Evolutionary conservation across 164 flowering plant species (phyloP).

Genomic region (Malania oleifera): DNA sequence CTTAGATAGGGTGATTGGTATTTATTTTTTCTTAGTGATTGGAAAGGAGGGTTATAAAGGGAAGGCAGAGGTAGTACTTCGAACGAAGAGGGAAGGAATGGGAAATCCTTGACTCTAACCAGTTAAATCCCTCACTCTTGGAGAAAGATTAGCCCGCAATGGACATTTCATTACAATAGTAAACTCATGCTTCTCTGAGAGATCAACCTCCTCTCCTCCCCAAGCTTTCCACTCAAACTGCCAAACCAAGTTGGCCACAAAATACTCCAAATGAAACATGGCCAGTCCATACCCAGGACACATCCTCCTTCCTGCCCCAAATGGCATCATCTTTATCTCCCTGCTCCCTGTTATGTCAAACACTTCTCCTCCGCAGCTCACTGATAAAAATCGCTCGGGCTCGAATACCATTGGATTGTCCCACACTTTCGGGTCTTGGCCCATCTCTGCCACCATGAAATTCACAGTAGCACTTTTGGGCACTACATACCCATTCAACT

Average conservation of each 20-base stretch:
- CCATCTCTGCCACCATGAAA: constrained; percentile 27
- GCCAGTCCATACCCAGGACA: constrained; percentile 17
- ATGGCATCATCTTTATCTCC: constrained; percentile 26
- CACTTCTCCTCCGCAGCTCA: constrained; percentile 6
- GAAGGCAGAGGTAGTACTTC: no score
- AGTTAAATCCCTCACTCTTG: background rate
- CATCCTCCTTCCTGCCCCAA: constrained; percentile 18
- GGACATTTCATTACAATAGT: background rate
- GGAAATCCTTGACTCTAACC: no score
- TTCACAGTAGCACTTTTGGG: constrained; percentile 15
- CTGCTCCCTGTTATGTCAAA: constrained; percentile 21
- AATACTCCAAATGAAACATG: background rate
- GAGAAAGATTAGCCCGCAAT: background rate
- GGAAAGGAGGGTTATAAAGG: no score
- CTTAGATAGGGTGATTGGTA: no score
- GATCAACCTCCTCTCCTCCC: background rate
- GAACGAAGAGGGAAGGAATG: no score
- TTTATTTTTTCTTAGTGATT: no score
- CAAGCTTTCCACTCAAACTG: background rate
- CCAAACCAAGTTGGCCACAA: no score
- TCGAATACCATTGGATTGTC: constrained; percentile 28
- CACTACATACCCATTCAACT: constrained; percentile 17
- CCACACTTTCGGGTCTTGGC: constrained; percentile 27
- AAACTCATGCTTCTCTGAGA: background rate
- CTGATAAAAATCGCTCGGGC: constrained; percentile 28